A percentile compares a stretch with the other conserved stretches of the same genome.
phyloP scores from a whole-genome alignment of 352 stramenopile genomes.

The Globisporangium cystogenes region DNA sequence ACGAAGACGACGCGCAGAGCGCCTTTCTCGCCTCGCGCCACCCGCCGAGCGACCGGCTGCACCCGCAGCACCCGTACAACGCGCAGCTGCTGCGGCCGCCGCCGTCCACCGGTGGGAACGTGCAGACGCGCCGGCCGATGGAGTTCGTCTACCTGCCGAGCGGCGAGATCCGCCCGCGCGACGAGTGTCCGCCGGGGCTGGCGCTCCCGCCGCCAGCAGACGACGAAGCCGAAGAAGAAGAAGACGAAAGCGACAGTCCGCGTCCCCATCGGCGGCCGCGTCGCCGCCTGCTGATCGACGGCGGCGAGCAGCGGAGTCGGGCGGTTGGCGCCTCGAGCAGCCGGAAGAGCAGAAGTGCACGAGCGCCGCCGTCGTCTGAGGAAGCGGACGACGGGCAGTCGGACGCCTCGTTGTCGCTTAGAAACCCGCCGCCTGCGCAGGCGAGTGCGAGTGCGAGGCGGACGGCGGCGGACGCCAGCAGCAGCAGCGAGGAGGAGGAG shows the following conservation, averaged over 20 bases:
- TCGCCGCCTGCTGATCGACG: not conserved
- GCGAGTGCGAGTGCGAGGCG: not conserved
- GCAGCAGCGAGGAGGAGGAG: not conserved
- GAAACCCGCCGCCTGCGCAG: not conserved
- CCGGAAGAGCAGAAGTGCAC: not conserved
- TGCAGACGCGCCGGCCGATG: constrained; percentile 25
- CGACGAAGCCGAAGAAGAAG: not conserved
- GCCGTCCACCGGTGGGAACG: not conserved
- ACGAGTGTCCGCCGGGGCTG: constrained; percentile 50
- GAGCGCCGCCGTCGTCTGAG: not conserved
- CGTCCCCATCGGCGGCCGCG: not conserved
- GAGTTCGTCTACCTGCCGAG: constrained; percentile 58
- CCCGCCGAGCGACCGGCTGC: constrained; percentile 16
- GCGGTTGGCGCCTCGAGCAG: not conserved
- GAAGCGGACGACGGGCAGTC: not conserved
- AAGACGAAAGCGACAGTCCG: not conserved
- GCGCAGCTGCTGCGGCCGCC: constrained; percentile 15
- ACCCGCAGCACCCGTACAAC: constrained; percentile 39
- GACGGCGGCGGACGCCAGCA: not conserved
- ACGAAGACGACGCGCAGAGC: not conserved
- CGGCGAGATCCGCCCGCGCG: constrained; percentile 49
- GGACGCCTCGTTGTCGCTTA: not conserved
- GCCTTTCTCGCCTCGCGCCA: constrained; percentile 13
- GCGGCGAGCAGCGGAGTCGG: not conserved
- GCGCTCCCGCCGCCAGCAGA: constrained; percentile 20